phyloP scores from a whole-genome alignment of 352 stramenopile genomes.

The Phytophthora meadii region DNA sequence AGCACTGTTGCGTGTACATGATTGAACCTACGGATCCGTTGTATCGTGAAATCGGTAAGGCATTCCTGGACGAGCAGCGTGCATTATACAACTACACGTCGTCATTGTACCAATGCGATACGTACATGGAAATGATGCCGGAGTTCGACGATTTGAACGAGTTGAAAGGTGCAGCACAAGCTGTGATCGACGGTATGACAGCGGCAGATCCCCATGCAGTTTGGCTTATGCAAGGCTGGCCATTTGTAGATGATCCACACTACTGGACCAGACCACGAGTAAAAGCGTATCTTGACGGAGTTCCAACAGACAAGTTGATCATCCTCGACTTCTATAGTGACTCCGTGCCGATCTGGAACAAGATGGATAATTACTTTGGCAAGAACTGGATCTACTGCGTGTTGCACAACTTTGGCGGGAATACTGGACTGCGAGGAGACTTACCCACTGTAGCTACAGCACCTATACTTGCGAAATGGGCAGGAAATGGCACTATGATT shows the following conservation, averaged over 20 bases:
- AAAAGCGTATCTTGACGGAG: constrained; percentile 57
- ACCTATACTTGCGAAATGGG: constrained; percentile 49
- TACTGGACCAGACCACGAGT: constrained; percentile 78
- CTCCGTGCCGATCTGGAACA: constrained; percentile 71
- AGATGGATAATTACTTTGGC: constrained; percentile 82
- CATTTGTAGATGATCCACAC: constrained; percentile 63
- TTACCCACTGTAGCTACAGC: constrained; percentile 63
- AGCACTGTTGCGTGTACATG: constrained; percentile 88
- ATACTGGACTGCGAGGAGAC: constrained; percentile 79
- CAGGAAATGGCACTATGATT: constrained; percentile 73
- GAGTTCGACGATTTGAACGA: constrained; percentile 59
- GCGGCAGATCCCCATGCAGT: constrained; percentile 72
- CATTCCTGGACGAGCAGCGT: constrained; percentile 77
- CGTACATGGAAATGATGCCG: constrained; percentile 87
- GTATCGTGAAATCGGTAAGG: constrained; percentile 80
- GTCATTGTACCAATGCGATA: constrained; percentile 83
- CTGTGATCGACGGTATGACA: constrained; percentile 81
- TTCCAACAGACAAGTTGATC: constrained; percentile 73
- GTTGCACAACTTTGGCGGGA: constrained; percentile 86
- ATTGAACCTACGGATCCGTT: constrained; percentile 83
- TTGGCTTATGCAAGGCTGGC: constrained; percentile 88
- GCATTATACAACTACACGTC: constrained; percentile 76
- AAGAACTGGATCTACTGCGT: constrained; percentile 89
- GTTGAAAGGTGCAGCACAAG: constrained; percentile 60
- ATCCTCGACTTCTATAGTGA: constrained; percentile 88